Base-by-base conservation (phyloP, 257 asterid genomes). In the Plantago ovata region DNA sequence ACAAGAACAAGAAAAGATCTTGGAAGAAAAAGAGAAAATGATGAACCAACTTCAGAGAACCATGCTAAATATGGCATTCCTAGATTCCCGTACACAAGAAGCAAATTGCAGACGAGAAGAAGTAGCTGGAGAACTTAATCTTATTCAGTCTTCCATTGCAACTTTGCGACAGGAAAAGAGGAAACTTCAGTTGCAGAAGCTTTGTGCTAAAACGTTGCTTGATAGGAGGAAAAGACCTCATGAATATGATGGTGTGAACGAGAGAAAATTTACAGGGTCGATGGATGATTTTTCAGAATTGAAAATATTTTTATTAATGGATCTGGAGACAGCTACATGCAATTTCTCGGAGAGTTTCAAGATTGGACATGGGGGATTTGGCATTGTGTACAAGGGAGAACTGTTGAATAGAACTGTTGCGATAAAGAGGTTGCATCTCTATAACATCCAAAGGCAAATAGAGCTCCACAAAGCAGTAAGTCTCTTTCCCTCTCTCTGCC, bases 341-440 rank as follows among this genome's bases (percentile, higher is more conserved):
- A 56, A 72, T 63, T 86, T 90, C 78, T 86, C 90, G 0, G 96
- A 84, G 72, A 80, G 72, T 72, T 84, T 86, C 77, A 77, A 69
- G 79, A 76, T 90, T 40, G 95, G 94, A 20, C 66, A 64, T 47
- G 95, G 95, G 69, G 93, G 84, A 56, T 75, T 67, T 41, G 95
- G 91, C 12, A 56, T 67, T 46, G 91, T 87, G 61, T 90, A 79
- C 75, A 90, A 81, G 75, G 98, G 96, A 46, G 96, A 84, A 73
- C 43, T 90, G 56, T 61, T 71, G 64, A 73, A 67, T 22, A 77
- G 59, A 73, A 82, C 93, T 7, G 91, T 90, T 20, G 88, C 80
- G 45, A 77, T 90, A 68, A 90, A 90, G 89, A 80, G 67, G 73
- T 72, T 87, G 53, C 88, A 75, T 60, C 70, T 71, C 2, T 75